Percentiles rank a stretch among this genome's conserved stretches.
Conservation (phyloP, 1,284 basidiomycete species). For the Boletus smithii region DNA sequence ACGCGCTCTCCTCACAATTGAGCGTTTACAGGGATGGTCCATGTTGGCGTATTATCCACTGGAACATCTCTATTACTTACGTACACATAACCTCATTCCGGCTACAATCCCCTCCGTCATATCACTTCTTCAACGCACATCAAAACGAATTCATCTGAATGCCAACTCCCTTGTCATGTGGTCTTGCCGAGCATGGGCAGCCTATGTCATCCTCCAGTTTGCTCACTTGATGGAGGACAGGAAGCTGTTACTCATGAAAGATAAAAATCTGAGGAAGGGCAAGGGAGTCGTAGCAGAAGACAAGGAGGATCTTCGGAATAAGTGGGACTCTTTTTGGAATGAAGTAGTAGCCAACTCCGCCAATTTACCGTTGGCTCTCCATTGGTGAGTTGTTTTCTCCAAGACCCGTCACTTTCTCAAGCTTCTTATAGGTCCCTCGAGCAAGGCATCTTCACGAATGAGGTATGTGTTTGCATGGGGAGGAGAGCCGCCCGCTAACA, state of each 20-base stretch:
- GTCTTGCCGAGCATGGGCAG: conserved; percentile 76
- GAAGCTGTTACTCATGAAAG: conserved; percentile 51
- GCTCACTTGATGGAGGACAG: conserved; percentile 67
- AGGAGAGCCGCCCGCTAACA: background rate
- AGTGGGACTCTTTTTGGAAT: conserved; percentile 70
- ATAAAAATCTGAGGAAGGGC: conserved; percentile 54
- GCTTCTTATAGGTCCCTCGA: conserved; percentile 56
- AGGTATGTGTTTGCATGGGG: conserved; percentile 39
- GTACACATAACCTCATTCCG: conserved; percentile 61
- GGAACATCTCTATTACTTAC: conserved; percentile 74
- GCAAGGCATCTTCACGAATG: conserved; percentile 61
- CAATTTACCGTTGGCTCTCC: conserved; percentile 77
- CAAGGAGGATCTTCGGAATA: conserved; percentile 52
- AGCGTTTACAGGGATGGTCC: conserved; percentile 78
- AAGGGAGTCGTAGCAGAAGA: conserved; percentile 51
- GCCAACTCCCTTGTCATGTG: conserved; percentile 51
- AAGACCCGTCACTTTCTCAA: conserved; percentile 1
- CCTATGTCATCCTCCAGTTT: conserved; percentile 73
- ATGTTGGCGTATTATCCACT: conserved; percentile 83
- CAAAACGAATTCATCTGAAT: conserved; percentile 45
- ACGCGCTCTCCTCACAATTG: conserved; percentile 65
- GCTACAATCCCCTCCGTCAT: conserved; percentile 43
- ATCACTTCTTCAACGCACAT: conserved; percentile 40
- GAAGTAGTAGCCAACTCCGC: conserved; percentile 72
- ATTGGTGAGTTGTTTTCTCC: conserved; percentile 58